Base-by-base conservation (phyloP, 805 yeast genomes). In the Sugiyamaella marilandica region DNA sequence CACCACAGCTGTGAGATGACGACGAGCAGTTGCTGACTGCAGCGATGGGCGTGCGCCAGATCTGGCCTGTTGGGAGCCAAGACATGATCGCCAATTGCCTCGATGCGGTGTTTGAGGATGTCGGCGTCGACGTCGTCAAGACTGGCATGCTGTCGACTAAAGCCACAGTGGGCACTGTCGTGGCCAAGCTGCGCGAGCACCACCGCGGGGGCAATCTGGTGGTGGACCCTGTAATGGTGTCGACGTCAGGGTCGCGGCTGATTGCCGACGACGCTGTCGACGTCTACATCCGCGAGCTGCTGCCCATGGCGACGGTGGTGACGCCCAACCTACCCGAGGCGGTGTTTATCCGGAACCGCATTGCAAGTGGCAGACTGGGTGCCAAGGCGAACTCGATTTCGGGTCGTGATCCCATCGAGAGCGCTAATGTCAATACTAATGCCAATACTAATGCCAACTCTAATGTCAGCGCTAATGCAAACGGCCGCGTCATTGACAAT, bases 251-350 rank as follows among this genome's bases (percentile, higher is more conserved):
- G 1, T 76, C 80, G 16, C 64, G 70, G 2, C 70, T 90, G 41
- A 74, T 82, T 31, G 78, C 75, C 34, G 72, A 73, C 32, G 68
- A 72, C 0, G 78, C 79, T 1, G 67, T 83, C 59, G 65, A 67
- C 10, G 65, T 67, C 29, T 73, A 79, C 33, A 62, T 82, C n/a
- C 60, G 67, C 0, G 64, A 63, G 14, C 60, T 86, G 37, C 67
- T 84, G 32, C 78, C 77, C 1, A 58, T 70, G 26, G 83, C 90
- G 1, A 75, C 77, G 7, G 62, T 89, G 37, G 65, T 87, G 31
- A 88, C 96, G 1, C 96, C 96, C 4, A 89, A 88, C 58, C 71
- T 79, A 36, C 74, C 75, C 2, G 96, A 89, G 66, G 92, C 94
- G 1, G 56, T 61, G 21, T 63, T 68, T 39, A 62, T 82, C 10